Evolutionary conservation across 164 flowering plant species (phyloP).

Genomic region (Stephania yunnanensis): DNA sequence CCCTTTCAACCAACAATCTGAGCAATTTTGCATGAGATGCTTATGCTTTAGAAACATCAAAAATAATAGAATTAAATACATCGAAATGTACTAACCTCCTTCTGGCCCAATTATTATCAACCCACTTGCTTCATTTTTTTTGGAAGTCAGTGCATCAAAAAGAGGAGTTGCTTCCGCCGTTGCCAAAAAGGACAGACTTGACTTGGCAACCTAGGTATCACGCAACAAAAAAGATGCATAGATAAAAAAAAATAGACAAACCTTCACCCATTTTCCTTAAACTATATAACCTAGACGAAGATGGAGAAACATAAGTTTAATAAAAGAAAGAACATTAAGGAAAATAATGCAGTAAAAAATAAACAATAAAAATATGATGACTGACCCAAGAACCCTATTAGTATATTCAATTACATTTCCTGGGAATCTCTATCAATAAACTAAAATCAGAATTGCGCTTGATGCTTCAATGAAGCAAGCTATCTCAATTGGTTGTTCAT

Average conservation of each 20-base stretch:
- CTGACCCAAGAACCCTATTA: not conserved
- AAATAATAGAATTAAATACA: not conserved
- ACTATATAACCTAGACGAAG: not conserved
- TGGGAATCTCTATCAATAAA: not conserved
- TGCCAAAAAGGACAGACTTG: conserved; percentile 71
- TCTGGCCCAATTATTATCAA: conserved; percentile 82
- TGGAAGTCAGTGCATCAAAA: conserved; percentile 38
- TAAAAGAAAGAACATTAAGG: not conserved
- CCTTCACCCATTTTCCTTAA: not conserved
- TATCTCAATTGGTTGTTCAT: not conserved
- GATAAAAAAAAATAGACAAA: not conserved
- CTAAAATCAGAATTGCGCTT: not conserved
- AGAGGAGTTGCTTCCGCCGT: conserved; percentile 74
- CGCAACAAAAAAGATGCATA: conserved; percentile 1
- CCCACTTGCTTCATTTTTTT: conserved; percentile 39
- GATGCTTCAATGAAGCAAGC: not conserved
- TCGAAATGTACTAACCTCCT: conserved; percentile 58
- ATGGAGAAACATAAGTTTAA: not conserved
- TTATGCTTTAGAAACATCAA: not conserved
- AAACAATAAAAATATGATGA: not conserved
- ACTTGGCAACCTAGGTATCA: conserved; percentile 49
- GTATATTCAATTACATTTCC: not conserved
- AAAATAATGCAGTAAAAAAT: not conserved
- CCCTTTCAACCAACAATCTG: not conserved
- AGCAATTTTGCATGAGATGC: not conserved